Evolutionary conservation across 2,329 filamentous ascomycete species (phyloP), one percentile per base, ranked within the genome.

Genomic region (Penicillium sp.): DNA sequence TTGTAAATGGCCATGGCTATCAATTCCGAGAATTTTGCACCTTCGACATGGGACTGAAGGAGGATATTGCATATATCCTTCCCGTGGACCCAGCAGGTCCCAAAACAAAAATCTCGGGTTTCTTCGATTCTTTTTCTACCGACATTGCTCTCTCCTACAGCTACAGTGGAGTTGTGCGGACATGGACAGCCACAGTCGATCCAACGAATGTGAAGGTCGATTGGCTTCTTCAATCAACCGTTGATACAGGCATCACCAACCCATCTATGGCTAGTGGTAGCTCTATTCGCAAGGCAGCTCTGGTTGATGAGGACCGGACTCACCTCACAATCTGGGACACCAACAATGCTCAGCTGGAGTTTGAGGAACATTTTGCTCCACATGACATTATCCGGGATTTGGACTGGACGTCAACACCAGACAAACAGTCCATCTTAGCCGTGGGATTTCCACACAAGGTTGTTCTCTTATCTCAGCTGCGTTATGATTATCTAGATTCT

Each of bases 391-490:
- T 97, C 40, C 86, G 88, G 61, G 92, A 96, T 72, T 83, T 97
- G 13, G 92, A 96, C 72, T 97, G 93, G 93, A 93, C 92, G 0
- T 93, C 90, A 3, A 96, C 92, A 0, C 91, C 91, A 0, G 91
- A 96, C 71, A 87, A 86, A 48, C 91, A 96, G 68, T 93, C 90
- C 1, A 92, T 97, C 54, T 79, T 97, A 21, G 91, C 92, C 1
- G 90, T 97, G n/a, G 92, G 92, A 0, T 96, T 96, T 68, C 87
- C 88, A n/a, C 90, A 92, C 62, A 86, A 89, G 55, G 88, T 97
- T 5, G 76, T 95, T 31, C 80, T 97, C 2, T 82, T 96, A 27
- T 88, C 89, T 6, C 92, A 97, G 70, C 87, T 96, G 77, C 88
- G 92, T 13, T 97, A 94, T 69, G 91, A 96, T 73, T 96, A 96